Evolutionary conservation across 345 rosid genomes (phyloP).

Genomic region (Fremontodendron californicum): DNA sequence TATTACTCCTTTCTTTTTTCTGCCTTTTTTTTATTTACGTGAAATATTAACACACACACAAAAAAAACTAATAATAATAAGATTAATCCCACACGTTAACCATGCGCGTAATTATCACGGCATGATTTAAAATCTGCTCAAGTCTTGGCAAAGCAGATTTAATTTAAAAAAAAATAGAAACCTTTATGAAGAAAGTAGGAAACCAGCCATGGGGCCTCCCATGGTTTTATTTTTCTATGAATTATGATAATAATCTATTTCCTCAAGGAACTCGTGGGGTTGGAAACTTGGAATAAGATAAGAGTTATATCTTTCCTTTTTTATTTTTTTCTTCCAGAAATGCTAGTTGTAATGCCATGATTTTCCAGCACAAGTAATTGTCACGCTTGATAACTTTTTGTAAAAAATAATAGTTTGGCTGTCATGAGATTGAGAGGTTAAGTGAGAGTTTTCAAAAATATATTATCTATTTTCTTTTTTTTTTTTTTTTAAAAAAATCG

Average conservation of each 20-base stretch:
- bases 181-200: neutral
- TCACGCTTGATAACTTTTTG: conserved; percentile 4
- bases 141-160: neutral
- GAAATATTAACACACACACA: neutral
- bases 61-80: neutral
- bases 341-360: neutral
- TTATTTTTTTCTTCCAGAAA: neutral
- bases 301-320: neutral
- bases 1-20: neutral
- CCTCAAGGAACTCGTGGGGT: neutral
- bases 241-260: neutral
- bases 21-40: neutral
- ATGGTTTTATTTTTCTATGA: neutral
- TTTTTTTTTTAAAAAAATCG: too few relatives aligned
- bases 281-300: neutral
- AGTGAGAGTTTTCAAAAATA: neutral
- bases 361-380: conserved; percentile 3
- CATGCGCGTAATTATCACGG: neutral
- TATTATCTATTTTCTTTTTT: neutral
- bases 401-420: neutral
- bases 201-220: neutral
- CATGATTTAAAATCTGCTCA: neutral
- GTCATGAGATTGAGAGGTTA: neutral
- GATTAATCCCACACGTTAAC: conserved; percentile 1
- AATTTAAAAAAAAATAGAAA: too few relatives aligned